A percentile compares a stretch with the other conserved stretches of the same genome.
Evolutionary conservation across 1,284 basidiomycete species (phyloP).

Genomic region (Tranzscheliella williamsii): DNA sequence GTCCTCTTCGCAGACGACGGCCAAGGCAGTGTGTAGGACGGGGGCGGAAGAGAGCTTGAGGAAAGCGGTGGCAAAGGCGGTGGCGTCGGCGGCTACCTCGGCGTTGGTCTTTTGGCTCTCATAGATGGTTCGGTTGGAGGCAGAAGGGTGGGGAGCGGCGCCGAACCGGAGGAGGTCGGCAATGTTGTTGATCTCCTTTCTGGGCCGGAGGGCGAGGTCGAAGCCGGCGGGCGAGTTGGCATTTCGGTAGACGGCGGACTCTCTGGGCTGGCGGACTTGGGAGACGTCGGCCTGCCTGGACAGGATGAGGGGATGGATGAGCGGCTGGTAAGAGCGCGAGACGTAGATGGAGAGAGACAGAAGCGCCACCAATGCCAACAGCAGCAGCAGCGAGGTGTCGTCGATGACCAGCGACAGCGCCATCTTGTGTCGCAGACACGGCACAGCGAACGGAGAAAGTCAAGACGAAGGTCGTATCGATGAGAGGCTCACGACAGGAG

Average conservation of each 20-base stretch:
- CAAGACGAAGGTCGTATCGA: no score
- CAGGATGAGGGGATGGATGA: slow-evolving; percentile 58
- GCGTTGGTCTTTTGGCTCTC: slow-evolving; percentile 23
- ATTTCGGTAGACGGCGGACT: slow-evolving; percentile 58
- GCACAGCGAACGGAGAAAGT: no score
- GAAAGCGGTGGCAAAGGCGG: slow-evolving; percentile 41
- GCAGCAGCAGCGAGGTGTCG: slow-evolving; percentile 48
- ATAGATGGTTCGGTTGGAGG: slow-evolving; percentile 24
- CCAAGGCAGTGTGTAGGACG: slow-evolving; percentile 18
- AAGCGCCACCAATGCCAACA: slow-evolving; percentile 37
- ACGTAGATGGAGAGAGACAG: slow-evolving; percentile 41
- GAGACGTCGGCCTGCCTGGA: slow-evolving; percentile 55
- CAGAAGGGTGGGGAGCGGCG: slow-evolving; percentile 18
- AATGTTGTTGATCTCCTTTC: slow-evolving; percentile 38
- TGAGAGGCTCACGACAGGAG: no score
- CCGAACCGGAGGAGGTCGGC: slow-evolving; percentile 37
- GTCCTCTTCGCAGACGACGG: slow-evolving; percentile 29
- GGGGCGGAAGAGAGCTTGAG: slow-evolving; percentile 31
- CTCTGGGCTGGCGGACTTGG: slow-evolving; percentile 35
- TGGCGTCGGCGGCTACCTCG: slow-evolving; percentile 35
- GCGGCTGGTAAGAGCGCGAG: slow-evolving; percentile 45
- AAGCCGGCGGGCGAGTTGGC: slow-evolving; percentile 57
- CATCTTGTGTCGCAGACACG: slow-evolving; percentile 32
- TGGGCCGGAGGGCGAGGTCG: slow-evolving; percentile 50
- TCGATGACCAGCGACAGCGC: slow-evolving; percentile 48